Percentiles rank a stretch among this genome's conserved stretches.
Conservation (phyloP, 768 basidiomycete species). For the Guyanaporus albipodus region DNA sequence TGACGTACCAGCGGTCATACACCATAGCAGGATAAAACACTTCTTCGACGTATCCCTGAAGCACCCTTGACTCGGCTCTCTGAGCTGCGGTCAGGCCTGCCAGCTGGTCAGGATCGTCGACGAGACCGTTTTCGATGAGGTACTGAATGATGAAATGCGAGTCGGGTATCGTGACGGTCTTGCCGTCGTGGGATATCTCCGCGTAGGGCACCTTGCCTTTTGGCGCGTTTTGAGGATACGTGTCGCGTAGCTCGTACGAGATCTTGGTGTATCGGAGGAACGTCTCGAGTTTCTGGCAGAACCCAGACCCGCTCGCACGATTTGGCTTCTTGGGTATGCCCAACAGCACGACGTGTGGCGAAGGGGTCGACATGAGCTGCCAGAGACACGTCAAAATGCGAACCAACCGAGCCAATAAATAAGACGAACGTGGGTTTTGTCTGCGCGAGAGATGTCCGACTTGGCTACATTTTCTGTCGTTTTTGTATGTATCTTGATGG, state of each 20-base stretch:
- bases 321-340: slow-evolving; percentile 22
- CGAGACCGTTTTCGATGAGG: slow-evolving; percentile 23
- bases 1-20: slow-evolving; percentile 29
- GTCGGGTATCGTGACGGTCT: slow-evolving; percentile 23
- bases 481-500: no score
- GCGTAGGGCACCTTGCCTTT: slow-evolving; percentile 34
- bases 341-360: slow-evolving; percentile 25
- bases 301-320: slow-evolving; percentile 26
- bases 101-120: slow-evolving; percentile 26
- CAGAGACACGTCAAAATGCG: background rate
- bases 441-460: no score
- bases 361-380: slow-evolving; percentile 12
- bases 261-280: slow-evolving; percentile 27
- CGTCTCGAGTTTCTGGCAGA: slow-evolving; percentile 33
- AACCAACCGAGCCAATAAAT: no score
- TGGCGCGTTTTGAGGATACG: slow-evolving; percentile 25
- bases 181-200: slow-evolving; percentile 25
- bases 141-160: slow-evolving; percentile 34
- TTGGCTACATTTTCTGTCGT: no score
- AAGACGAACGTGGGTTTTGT: no score
- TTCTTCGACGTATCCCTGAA: slow-evolving; percentile 32
- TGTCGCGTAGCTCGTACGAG: slow-evolving; percentile 27
- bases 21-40: slow-evolving; percentile 27
- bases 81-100: slow-evolving; percentile 26
- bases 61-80: slow-evolving; percentile 33